phyloP scores from a whole-genome alignment of 106 monocot species.

The Platanthera zijinensis region DNA sequence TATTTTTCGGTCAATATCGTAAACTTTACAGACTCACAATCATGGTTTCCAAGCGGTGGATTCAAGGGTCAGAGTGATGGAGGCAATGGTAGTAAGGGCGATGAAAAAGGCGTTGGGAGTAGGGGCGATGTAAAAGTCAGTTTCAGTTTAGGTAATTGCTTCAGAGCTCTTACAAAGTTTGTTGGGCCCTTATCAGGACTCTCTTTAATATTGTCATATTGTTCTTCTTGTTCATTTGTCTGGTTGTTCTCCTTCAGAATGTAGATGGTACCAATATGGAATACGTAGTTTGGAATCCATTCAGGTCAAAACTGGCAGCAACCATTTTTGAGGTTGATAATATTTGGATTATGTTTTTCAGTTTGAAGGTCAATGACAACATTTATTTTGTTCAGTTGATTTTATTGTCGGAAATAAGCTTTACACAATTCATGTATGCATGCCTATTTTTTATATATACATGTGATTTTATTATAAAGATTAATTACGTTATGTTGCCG shows the following conservation, averaged over 20 bases:
- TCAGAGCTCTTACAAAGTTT: too few relatives aligned
- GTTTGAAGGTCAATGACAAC: background rate
- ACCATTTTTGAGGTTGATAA: slow-evolving; percentile 89
- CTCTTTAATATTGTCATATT: background rate
- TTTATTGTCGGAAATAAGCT: background rate
- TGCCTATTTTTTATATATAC: too few relatives aligned
- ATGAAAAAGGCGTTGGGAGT: too few relatives aligned
- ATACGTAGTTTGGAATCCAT: slow-evolving; percentile 95
- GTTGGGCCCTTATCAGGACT: too few relatives aligned
- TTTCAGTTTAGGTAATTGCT: slow-evolving; percentile 68
- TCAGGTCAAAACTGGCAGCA: slow-evolving; percentile 86
- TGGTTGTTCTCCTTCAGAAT: slow-evolving; percentile 33
- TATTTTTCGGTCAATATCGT: too few relatives aligned
- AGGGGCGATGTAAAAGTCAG: slow-evolving; percentile 24
- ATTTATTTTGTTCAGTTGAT: background rate
- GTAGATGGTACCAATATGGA: slow-evolving; percentile 82
- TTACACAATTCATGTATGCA: too few relatives aligned
- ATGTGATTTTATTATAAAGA: too few relatives aligned
- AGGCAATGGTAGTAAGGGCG: too few relatives aligned
- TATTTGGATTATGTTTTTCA: slow-evolving; percentile 38
- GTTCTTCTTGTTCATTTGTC: background rate
- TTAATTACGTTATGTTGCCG: too few relatives aligned
- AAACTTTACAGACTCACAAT: too few relatives aligned
- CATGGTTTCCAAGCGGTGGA: too few relatives aligned
- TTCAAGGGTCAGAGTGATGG: too few relatives aligned